A percentile compares a stretch with the other conserved stretches of the same genome.
Conservation (phyloP, 306 rosid genomes). For the Lagenaria siceraria region DNA sequence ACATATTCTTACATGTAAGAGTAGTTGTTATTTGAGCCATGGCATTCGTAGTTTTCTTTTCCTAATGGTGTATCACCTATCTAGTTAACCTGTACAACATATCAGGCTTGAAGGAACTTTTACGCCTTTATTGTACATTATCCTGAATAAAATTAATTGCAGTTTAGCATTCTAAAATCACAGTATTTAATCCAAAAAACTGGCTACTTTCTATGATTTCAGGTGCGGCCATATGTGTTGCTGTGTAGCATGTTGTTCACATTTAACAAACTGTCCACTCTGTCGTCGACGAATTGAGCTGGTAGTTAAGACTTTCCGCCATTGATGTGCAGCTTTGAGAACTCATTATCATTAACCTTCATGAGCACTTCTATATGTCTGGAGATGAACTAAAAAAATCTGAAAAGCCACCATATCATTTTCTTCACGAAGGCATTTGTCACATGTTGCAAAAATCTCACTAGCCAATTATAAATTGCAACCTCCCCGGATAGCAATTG, state of each 20-base stretch:
- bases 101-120: neutral
- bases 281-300: slow-evolving; percentile 81
- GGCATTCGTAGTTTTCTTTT: neutral
- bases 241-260: slow-evolving; percentile 73
- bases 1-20: neutral
- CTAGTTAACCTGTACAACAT: neutral
- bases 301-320: slow-evolving; percentile 85
- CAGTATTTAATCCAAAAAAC: neutral
- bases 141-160: neutral
- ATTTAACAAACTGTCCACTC: slow-evolving; percentile 81
- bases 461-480: neutral
- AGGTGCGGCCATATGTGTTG: slow-evolving; percentile 99
- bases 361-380: neutral
- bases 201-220: slow-evolving; percentile 17
- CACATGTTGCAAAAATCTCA: neutral
- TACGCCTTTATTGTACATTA: neutral
- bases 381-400: neutral
- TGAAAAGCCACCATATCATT: neutral
- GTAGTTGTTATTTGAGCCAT: neutral
- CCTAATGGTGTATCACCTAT: neutral
- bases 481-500: neutral
- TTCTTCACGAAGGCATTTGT: neutral
- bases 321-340: slow-evolving; percentile 25
- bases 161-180: neutral
- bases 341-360: neutral